Conservation (phyloP, 495 filamentous ascomycete species). For the Cetradonia linearis region DNA sequence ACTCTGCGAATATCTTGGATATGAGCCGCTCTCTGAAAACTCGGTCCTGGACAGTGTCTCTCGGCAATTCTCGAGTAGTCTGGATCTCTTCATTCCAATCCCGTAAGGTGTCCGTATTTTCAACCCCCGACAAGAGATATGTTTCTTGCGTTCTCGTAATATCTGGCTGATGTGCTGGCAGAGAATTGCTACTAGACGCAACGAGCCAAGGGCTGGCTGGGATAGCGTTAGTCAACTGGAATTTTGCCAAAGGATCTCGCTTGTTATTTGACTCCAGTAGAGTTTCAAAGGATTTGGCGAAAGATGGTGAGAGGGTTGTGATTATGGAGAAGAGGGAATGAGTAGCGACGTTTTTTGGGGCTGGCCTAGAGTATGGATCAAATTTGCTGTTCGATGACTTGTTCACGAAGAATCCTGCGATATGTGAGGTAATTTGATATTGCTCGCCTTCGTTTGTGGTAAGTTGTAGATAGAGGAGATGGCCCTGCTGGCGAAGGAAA, state of each 20-base stretch:
- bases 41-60: constrained; percentile 85
- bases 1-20: constrained; percentile 94
- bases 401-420: constrained; percentile 94
- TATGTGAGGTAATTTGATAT: constrained; percentile 83
- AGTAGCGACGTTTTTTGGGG: constrained; percentile 57
- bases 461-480: constrained; percentile 82
- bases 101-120: constrained; percentile 84
- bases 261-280: constrained; percentile 71
- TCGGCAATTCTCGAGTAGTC: constrained; percentile 84
- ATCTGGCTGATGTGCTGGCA: constrained; percentile 66
- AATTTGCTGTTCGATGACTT: constrained; percentile 85
- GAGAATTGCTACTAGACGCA: constrained; percentile 48
- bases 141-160: constrained; percentile 85
- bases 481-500: constrained; percentile 78
- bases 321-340: constrained; percentile 85
- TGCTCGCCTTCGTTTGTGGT: constrained; percentile 88
- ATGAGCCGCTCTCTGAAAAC: constrained; percentile 92
- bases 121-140: constrained; percentile 77
- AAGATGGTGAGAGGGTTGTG: constrained; percentile 67
- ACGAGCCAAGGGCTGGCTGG: constrained; percentile 92
- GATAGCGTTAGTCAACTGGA: constrained; percentile 86
- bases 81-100: constrained; percentile 99
- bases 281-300: constrained; percentile 57
- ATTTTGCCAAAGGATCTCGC: constrained; percentile 82
- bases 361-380: constrained; percentile 66